Evolutionary conservation across 1,139 yeast genomes (phyloP).

Genomic region (Casaregolazyma suthepensis): DNA sequence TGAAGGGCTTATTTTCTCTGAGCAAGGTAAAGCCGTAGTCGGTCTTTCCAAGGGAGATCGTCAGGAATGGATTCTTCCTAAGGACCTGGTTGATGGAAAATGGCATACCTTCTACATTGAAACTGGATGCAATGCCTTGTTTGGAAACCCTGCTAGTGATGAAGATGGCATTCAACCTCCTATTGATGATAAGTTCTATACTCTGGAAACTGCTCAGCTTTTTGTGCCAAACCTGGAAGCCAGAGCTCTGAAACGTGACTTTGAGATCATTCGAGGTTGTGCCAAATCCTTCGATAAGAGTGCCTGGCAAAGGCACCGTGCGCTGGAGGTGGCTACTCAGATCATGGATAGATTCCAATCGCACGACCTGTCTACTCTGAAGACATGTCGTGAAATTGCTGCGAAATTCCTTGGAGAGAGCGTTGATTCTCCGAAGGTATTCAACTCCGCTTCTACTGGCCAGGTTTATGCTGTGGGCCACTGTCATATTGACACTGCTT

Average conservation of each 20-base stretch:
- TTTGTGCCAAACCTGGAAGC: constrained; percentile 85
- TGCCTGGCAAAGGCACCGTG: constrained; percentile 76
- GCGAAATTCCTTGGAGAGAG: constrained; percentile 55
- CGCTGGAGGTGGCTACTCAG: constrained; percentile 66
- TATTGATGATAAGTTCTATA: constrained; percentile 60
- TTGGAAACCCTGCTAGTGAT: constrained; percentile 57
- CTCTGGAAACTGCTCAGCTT: constrained; percentile 62
- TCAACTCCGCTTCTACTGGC: constrained; percentile 39
- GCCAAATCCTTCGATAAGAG: constrained; percentile 73
- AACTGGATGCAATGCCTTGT: constrained; percentile 92
- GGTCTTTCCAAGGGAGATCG: constrained; percentile 88
- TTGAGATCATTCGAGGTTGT: constrained; percentile 81
- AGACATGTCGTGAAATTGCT: constrained; percentile 63
- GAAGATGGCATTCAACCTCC: constrained; percentile 46
- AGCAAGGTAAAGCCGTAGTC: constrained; percentile 62
- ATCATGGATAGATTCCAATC: constrained; percentile 78
- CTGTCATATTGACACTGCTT: constrained; percentile 93
- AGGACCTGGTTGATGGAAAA: constrained; percentile 40
- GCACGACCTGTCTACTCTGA: constrained; percentile 41
- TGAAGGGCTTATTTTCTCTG: constrained; percentile 75
- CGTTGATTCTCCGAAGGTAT: constrained; percentile 60
- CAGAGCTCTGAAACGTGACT: constrained; percentile 68
- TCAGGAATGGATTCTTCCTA: constrained; percentile 68
- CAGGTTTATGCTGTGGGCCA: constrained; percentile 77
- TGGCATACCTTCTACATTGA: constrained; percentile 66